Conservation (phyloP, 768 basidiomycete genomes). For the Psilocybe cubensis region DNA sequence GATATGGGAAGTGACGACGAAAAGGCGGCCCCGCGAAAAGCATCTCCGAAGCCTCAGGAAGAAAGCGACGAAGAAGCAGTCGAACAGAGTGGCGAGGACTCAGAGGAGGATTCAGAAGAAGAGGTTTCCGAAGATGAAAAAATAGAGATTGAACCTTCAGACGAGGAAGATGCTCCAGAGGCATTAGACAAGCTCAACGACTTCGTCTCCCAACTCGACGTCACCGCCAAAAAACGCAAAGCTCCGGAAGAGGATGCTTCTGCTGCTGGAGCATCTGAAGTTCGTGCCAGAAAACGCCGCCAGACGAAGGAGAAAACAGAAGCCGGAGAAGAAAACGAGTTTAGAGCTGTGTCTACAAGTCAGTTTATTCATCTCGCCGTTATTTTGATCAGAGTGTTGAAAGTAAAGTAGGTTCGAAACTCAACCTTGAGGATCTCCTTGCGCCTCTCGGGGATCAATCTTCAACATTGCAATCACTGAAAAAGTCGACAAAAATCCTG, state of each 20-base stretch:
- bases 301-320: conserved; percentile 73
- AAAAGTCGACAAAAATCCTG: conserved; percentile 71
- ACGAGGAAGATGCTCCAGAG: conserved; percentile 55
- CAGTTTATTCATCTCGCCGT: conserved; percentile 10
- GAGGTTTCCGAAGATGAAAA: conserved; percentile 47
- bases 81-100: conserved; percentile 40
- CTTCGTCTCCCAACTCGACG: conserved; percentile 72
- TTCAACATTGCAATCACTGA: conserved; percentile 65
- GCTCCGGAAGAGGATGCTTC: conserved; percentile 42
- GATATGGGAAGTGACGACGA: conserved; percentile 44
- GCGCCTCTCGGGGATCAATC: conserved; percentile 69
- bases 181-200: conserved; percentile 71
- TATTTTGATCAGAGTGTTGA: conserved; percentile 1
- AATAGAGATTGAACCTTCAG: conserved; percentile 47
- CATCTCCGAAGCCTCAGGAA: conserved; percentile 10
- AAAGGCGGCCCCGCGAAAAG: conserved; percentile 9
- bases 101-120: conserved; percentile 32
- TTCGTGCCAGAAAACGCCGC: conserved; percentile 56
- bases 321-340: conserved; percentile 82
- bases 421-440: conserved; percentile 76
- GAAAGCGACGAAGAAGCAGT: conserved; percentile 35
- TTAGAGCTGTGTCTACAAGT: conserved; percentile 60
- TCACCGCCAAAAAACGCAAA: conserved; percentile 72
- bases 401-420: conserved; percentile 47
- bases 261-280: conserved; percentile 23